Evolutionary conservation across 1,284 basidiomycete species (phyloP).

Genomic region (Melampsora allii-populina): DNA sequence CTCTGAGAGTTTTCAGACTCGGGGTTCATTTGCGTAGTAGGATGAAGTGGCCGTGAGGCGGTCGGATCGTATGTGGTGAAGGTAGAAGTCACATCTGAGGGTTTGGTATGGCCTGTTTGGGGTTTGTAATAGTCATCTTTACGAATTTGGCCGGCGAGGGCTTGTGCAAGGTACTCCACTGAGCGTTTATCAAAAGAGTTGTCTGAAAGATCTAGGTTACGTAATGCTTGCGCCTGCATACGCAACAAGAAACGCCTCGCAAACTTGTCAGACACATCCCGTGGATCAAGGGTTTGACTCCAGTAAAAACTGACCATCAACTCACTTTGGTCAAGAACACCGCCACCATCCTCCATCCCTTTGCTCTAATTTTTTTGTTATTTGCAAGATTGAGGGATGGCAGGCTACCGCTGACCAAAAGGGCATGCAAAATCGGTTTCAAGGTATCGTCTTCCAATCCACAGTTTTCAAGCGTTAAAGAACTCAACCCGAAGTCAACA

Average conservation of each 20-base stretch:
- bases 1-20: background rate
- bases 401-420: conserved; percentile 77
- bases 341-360: conserved; percentile 76
- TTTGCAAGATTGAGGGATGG: conserved; percentile 81
- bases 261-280: background rate
- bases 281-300: background rate
- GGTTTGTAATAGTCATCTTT: conserved; percentile 8
- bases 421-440: conserved; percentile 83
- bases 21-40: background rate
- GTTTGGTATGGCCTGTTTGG: background rate
- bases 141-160: conserved; percentile 52
- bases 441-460: conserved; percentile 75
- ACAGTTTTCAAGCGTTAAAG: conserved; percentile 74
- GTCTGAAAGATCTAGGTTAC: conserved; percentile 84
- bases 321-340: conserved; percentile 70
- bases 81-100: background rate
- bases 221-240: conserved; percentile 65
- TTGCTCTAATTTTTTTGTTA: conserved; percentile 72
- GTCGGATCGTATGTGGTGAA: background rate
- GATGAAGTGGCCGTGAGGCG: background rate
- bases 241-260: conserved; percentile 16
- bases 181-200: conserved; percentile 78
- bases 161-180: conserved; percentile 73
- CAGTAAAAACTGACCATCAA: conserved; percentile 13
- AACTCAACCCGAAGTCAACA: conserved; percentile 82